phyloP scores from a whole-genome alignment of 108 stramenopile genomes.

The Fragilaria crotonensis region DNA sequence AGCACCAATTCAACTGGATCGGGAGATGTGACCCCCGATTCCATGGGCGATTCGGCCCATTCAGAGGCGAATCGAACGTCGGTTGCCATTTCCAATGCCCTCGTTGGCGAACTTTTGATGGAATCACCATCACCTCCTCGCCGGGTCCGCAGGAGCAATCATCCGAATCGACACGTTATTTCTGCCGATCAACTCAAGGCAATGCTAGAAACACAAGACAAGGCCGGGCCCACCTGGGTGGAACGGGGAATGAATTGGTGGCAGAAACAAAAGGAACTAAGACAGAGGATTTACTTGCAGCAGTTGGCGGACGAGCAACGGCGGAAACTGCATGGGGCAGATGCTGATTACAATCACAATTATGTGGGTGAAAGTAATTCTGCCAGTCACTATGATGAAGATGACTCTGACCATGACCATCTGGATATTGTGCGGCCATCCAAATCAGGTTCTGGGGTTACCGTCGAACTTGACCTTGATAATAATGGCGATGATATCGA shows the following conservation, averaged over 20 bases:
- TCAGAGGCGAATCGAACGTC: neutral
- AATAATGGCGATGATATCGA: neutral
- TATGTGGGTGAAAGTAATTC: neutral
- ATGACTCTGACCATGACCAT: neutral
- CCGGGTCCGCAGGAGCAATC: neutral
- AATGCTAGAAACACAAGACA: neutral
- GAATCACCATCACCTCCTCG: neutral
- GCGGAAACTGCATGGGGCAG: neutral
- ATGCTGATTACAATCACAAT: too few species aligned
- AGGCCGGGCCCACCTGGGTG: neutral
- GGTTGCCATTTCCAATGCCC: neutral
- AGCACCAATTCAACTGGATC: neutral
- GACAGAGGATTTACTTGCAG: neutral
- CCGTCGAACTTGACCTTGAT: neutral
- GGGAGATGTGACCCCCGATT: neutral
- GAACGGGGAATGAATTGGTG: neutral
- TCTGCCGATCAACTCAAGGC: neutral
- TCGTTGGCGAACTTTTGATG: neutral
- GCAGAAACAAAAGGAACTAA: neutral
- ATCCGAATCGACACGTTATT: neutral
- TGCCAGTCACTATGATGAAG: neutral
- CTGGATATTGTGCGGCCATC: neutral
- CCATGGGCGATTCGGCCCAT: neutral
- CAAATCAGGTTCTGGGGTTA: neutral
- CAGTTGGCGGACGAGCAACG: neutral